phyloP scores from a whole-genome alignment of 225 moss, liverwort and hornwort species.

The Marchantia polymorpha region DNA sequence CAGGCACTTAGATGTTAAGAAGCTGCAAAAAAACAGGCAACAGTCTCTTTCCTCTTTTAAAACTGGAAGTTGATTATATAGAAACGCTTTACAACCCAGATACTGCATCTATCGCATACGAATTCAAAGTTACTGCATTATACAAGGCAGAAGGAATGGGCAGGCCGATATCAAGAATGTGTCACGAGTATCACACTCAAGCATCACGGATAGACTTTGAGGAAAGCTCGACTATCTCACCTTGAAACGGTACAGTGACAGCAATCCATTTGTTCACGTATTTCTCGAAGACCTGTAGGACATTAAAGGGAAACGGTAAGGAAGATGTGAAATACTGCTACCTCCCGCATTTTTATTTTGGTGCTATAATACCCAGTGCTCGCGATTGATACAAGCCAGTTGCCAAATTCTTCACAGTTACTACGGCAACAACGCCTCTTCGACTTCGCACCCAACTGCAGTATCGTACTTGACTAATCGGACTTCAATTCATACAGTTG shows the following conservation, averaged over 20 bases:
- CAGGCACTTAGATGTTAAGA: background rate
- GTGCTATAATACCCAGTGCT: too few species aligned
- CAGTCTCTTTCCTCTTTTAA: background rate
- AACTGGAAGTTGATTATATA: background rate
- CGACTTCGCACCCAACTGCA: background rate
- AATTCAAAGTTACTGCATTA: background rate
- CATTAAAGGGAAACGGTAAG: background rate
- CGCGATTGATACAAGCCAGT: too few species aligned
- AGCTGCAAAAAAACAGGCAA: background rate
- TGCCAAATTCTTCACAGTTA: too few species aligned
- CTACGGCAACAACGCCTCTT: background rate
- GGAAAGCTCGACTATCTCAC: conserved; percentile 27
- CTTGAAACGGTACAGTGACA: conserved; percentile 93
- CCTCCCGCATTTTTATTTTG: too few species aligned
- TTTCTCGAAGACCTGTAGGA: conserved; percentile 76
- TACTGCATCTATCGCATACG: background rate
- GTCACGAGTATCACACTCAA: background rate
- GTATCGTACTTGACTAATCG: background rate
- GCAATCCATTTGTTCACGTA: conserved; percentile 95
- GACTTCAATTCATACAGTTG: background rate
- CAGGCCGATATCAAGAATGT: background rate
- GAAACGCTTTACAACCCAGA: background rate
- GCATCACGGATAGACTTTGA: background rate
- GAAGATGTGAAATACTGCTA: background rate
- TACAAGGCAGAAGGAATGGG: background rate